Percentiles rank a stretch among this genome's conserved stretches.
These are phyloP conservation scores for Chalciporus piperatus DNA, from an alignment of 768 basidiomycete genomes.

Conservation along the genomic window DNA sequence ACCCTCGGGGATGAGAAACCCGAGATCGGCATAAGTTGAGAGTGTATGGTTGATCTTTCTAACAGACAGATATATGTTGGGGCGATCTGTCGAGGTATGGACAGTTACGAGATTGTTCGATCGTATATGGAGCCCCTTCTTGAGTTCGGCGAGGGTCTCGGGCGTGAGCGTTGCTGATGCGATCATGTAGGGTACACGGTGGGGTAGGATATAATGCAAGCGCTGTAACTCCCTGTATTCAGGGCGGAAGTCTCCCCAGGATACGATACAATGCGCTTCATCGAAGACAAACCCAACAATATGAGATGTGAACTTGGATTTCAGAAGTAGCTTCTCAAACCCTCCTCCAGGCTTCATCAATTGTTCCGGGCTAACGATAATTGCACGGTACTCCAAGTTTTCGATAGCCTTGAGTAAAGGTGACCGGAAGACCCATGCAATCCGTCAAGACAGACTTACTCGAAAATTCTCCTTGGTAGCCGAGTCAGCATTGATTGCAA, in stretches of 20 bases:
- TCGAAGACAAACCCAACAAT: conserved; percentile 13
- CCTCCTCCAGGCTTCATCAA: conserved; percentile 9
- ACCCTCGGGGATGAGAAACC: conserved; percentile 19
- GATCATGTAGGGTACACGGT: conserved; percentile 28
- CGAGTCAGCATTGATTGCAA: neutral
- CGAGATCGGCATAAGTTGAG: conserved; percentile 23
- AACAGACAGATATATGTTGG: conserved; percentile 32
- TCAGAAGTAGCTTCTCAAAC: conserved; percentile 10
- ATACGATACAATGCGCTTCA: conserved; percentile 22
- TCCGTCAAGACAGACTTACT: neutral
- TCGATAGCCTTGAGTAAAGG: neutral
- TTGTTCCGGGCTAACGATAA: conserved; percentile 11
- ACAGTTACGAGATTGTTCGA: conserved; percentile 8
- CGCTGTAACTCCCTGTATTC: conserved; percentile 31
- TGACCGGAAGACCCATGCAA: too few species aligned
- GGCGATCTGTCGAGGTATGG: conserved; percentile 29
- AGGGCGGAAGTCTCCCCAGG: conserved; percentile 32
- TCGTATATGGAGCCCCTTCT: conserved; percentile 2
- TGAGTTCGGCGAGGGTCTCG: conserved; percentile 20
- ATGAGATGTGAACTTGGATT: neutral
- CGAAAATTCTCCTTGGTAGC: neutral
- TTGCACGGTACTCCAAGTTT: neutral
- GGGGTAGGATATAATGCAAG: conserved; percentile 29
- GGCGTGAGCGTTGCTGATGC: conserved; percentile 35
- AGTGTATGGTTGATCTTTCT: conserved; percentile 21